These are phyloP conservation scores for Chrysoporthe austroafricana DNA, from an alignment of 2,329 filamentous ascomycete genomes.

Conservation along the genomic window DNA sequence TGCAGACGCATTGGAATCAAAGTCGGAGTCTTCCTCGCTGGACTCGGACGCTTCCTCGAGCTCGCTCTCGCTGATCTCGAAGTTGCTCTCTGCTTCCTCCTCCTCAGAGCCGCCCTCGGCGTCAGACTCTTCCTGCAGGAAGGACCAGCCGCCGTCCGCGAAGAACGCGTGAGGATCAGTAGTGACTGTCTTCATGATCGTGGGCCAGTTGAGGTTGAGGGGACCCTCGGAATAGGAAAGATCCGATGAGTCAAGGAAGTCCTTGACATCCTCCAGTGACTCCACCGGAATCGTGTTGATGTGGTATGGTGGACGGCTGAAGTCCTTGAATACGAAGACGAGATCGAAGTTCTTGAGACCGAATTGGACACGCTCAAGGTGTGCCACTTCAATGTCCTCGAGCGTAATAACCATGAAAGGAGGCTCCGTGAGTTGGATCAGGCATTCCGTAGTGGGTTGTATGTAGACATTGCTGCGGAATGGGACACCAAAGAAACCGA, in stretches of 20 bases:
- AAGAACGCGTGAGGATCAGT: conserved; percentile 96
- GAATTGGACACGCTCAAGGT: conserved; percentile 94
- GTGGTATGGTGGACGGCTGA: conserved; percentile 84
- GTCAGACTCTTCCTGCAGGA: conserved; percentile 86
- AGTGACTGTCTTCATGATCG: conserved; percentile 99
- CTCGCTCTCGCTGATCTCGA: conserved; percentile 87
- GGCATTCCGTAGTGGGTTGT: conserved; percentile 93
- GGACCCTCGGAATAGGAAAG: conserved; percentile 94
- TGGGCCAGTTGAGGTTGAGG: conserved; percentile 97
- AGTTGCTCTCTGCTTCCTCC: conserved; percentile 88
- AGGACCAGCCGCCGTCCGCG: conserved; percentile 91
- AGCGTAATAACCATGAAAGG: conserved; percentile 96
- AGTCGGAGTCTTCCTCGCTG: conserved; percentile 85
- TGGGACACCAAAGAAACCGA: conserved; percentile 95
- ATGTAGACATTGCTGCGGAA: conserved; percentile 95
- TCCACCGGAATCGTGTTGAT: conserved; percentile 99
- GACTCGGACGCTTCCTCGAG: conserved; percentile 79
- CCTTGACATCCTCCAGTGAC: conserved; percentile 91
- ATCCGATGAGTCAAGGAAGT: conserved; percentile 95
- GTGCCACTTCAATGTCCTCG: conserved; percentile 93
- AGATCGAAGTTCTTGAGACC: conserved; percentile 99
- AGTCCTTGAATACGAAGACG: conserved; percentile 98
- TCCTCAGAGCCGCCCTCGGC: conserved; percentile 77
- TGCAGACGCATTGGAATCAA: conserved; percentile 84
- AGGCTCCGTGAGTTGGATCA: conserved; percentile 95